phyloP scores from a whole-genome alignment of 2,329 filamentous ascomycete species.

The Ascochyta rabiei region DNA sequence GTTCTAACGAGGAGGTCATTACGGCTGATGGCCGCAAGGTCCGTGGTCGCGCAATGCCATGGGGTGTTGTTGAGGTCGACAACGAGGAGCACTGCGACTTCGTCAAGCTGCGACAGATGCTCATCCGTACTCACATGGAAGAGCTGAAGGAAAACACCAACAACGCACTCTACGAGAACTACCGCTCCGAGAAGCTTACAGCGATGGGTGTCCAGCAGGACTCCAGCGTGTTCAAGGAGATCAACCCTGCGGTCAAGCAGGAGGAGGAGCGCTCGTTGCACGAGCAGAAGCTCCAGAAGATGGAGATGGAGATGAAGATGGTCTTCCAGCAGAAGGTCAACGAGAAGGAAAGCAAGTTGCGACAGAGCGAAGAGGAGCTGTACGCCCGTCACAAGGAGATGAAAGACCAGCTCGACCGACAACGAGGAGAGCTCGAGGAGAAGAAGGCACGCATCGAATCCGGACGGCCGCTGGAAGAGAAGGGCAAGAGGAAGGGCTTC shows the following conservation, averaged over 20 bases:
- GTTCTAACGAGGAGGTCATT: slow-evolving; percentile 92
- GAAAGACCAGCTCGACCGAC: slow-evolving; percentile 98
- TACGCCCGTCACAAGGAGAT: slow-evolving; percentile 98
- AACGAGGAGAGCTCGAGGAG: slow-evolving; percentile 93
- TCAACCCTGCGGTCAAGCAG: slow-evolving; percentile 99
- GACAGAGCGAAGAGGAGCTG: slow-evolving; percentile 98
- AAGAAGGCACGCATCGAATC: slow-evolving; percentile 97
- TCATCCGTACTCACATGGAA: slow-evolving; percentile 99
- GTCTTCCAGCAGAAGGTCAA: slow-evolving; percentile 99
- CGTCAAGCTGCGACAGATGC: slow-evolving; percentile 99
- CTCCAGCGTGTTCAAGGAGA: slow-evolving; percentile 99
- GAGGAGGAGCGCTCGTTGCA: slow-evolving; percentile 97
- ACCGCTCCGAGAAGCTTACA: slow-evolving; percentile 98
- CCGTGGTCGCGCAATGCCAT: slow-evolving; percentile 93
- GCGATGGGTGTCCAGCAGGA: slow-evolving; percentile 98
- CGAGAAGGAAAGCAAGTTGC: slow-evolving; percentile 99
- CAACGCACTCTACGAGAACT: slow-evolving; percentile 98
- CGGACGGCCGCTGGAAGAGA: slow-evolving; percentile 93
- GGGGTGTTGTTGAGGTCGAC: slow-evolving; percentile 98
- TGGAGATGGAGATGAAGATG: slow-evolving; percentile 99
- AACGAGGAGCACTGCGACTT: slow-evolving; percentile 99
- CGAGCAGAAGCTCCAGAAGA: slow-evolving; percentile 99
- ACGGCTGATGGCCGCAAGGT: slow-evolving; percentile 93
- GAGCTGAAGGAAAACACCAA: slow-evolving; percentile 99
- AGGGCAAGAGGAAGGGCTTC: slow-evolving; percentile 99